A percentile compares a stretch with the other conserved stretches of the same genome.
These are phyloP conservation scores for Rhizophagus clarus DNA, from an alignment of 192 early-diverging fungal species.

Conservation along the genomic window DNA sequence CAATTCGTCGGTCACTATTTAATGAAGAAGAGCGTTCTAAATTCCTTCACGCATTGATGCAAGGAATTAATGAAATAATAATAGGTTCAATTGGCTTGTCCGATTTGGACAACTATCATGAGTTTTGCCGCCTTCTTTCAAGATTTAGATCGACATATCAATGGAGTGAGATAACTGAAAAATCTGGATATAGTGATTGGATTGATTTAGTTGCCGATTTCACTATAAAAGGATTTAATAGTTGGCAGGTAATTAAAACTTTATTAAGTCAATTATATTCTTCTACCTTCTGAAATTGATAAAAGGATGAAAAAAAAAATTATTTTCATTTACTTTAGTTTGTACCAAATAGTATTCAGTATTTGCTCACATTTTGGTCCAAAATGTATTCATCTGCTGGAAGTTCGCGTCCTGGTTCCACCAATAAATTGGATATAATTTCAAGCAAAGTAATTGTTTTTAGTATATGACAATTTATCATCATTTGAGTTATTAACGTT, in stretches of 20 bases:
- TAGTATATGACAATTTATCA: neutral
- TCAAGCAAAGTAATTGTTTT: slow-evolving; percentile 48
- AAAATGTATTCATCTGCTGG: slow-evolving; percentile 67
- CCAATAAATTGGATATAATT: slow-evolving; percentile 52
- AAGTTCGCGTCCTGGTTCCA: slow-evolving; percentile 45
- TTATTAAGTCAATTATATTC: neutral
- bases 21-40: slow-evolving; percentile 68
- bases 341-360: slow-evolving; percentile 73
- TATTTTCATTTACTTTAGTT: slow-evolving; percentile 48
- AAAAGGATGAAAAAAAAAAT: neutral
- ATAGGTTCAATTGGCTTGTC: slow-evolving; percentile 59
- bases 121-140: slow-evolving; percentile 81
- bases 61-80: slow-evolving; percentile 71
- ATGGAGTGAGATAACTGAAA: slow-evolving; percentile 77
- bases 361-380: slow-evolving; percentile 85
- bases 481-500: neutral
- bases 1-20: slow-evolving; percentile 85
- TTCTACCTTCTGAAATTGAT: neutral
- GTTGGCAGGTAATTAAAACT: slow-evolving; percentile 57
- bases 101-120: slow-evolving; percentile 82
- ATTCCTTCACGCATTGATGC: slow-evolving; percentile 72
- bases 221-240: slow-evolving; percentile 63
- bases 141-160: slow-evolving; percentile 84
- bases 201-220: slow-evolving; percentile 65
- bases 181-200: slow-evolving; percentile 67